These are phyloP conservation scores for Cystofilobasidium bisporidii DNA, from an alignment of 768 basidiomycete genomes.

Conservation along the genomic window DNA sequence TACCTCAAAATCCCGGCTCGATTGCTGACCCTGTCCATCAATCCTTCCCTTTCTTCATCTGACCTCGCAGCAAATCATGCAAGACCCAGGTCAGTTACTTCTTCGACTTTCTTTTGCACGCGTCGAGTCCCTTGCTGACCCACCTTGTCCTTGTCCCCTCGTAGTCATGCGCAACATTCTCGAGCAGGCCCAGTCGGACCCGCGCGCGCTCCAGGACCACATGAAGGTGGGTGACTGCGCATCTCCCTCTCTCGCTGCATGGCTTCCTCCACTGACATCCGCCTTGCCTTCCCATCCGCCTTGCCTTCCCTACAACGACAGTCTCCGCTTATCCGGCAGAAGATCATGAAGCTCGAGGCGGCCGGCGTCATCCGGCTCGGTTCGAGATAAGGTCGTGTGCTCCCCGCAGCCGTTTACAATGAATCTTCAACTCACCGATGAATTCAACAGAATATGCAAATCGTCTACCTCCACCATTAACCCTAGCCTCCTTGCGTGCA, in stretches of 20 bases:
- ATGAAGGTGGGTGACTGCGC: slow-evolving; percentile 79
- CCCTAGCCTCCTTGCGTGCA: too few species aligned
- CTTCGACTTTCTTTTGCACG: background rate
- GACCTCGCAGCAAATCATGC: slow-evolving; percentile 25
- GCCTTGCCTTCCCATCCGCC: slow-evolving; percentile 28
- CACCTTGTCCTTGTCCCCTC: slow-evolving; percentile 50
- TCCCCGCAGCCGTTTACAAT: too few species aligned
- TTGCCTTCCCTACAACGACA: background rate
- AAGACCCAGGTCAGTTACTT: slow-evolving; percentile 21
- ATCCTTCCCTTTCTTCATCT: background rate
- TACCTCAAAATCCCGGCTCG: too few species aligned
- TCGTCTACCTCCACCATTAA: too few species aligned
- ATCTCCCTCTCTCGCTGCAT: background rate
- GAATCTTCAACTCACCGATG: too few species aligned
- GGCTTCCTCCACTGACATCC: too few species aligned
- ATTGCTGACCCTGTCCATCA: background rate
- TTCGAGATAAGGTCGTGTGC: slow-evolving; percentile 6
- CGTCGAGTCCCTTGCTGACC: background rate
- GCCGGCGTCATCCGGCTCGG: slow-evolving; percentile 66
- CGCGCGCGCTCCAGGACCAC: slow-evolving; percentile 82
- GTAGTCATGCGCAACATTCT: slow-evolving; percentile 86
- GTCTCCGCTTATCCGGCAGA: slow-evolving; percentile 55
- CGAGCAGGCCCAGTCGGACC: slow-evolving; percentile 85
- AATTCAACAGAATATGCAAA: too few species aligned
- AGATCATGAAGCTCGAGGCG: slow-evolving; percentile 81